These are phyloP conservation scores for Botryotinia globosa DNA, from an alignment of 2,329 filamentous ascomycete genomes.

Conservation along the genomic window DNA sequence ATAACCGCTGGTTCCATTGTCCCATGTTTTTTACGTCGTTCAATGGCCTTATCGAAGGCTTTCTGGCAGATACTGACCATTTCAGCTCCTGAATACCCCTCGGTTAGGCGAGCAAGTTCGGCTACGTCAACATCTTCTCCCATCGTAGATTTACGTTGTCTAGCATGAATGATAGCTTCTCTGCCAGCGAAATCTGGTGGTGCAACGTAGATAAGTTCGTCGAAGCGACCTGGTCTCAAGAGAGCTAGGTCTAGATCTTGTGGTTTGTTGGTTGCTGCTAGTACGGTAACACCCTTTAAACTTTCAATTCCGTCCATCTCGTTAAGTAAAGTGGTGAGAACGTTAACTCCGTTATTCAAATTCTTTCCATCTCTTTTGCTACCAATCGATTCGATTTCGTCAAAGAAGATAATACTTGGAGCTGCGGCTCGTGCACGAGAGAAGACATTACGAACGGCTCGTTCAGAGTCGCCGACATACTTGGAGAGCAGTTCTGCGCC, in stretches of 20 bases:
- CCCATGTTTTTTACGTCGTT: constrained; percentile 46
- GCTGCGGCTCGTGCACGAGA: constrained; percentile 78
- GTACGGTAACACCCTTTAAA: constrained; percentile 76
- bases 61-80: constrained; percentile 60
- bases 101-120: constrained; percentile 60
- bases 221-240: constrained; percentile 80
- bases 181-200: constrained; percentile 72
- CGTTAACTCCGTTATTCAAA: constrained; percentile 63
- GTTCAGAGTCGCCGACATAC: constrained; percentile 95
- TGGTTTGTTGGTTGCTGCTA: constrained; percentile 89
- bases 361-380: constrained; percentile 47
- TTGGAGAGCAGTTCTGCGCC: constrained; percentile 91
- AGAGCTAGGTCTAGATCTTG: constrained; percentile 83
- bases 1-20: constrained; percentile 43
- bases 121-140: constrained; percentile 62
- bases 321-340: constrained; percentile 83
- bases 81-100: constrained; percentile 85
- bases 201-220: constrained; percentile 80
- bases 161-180: constrained; percentile 70
- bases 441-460: constrained; percentile 81
- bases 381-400: constrained; percentile 86
- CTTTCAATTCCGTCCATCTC: constrained; percentile 95
- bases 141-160: constrained; percentile 60
- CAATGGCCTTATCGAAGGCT: constrained; percentile 50
- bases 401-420: constrained; percentile 94